phyloP scores from a whole-genome alignment of 2,329 filamentous ascomycete genomes.

The Talaromyces sp. region DNA sequence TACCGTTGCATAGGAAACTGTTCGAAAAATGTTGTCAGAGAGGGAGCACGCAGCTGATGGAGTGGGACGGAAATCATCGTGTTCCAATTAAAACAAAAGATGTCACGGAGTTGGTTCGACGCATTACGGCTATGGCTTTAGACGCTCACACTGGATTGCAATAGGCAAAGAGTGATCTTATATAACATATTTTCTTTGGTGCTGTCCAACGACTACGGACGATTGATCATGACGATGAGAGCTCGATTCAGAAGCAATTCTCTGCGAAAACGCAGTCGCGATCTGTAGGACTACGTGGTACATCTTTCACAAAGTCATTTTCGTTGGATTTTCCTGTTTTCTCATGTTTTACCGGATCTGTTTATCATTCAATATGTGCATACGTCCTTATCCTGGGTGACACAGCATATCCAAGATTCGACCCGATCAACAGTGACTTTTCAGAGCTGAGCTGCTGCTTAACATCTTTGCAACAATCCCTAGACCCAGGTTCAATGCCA shows the following conservation, averaged over 20 bases:
- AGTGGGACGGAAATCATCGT: constrained; percentile 71
- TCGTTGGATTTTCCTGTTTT: neutral
- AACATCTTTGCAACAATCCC: no score
- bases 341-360: neutral
- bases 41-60: constrained; percentile 55
- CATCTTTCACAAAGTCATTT: neutral
- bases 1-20: constrained; percentile 57
- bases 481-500: no score
- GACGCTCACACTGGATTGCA: constrained; percentile 7
- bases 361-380: neutral
- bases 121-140: constrained; percentile 52
- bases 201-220: neutral
- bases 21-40: constrained; percentile 58
- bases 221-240: neutral
- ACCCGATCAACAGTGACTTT: no score
- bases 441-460: no score
- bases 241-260: neutral
- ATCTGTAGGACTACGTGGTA: neutral
- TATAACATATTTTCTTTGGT: neutral
- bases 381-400: neutral
- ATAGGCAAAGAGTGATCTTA: neutral
- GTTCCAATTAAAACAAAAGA: constrained; percentile 66
- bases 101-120: constrained; percentile 55
- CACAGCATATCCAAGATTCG: no score
- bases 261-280: neutral